Evolutionary conservation across 768 basidiomycete species (phyloP), one percentile per base, ranked within the genome.

Genomic region (Rhodotorula paludigena): DNA sequence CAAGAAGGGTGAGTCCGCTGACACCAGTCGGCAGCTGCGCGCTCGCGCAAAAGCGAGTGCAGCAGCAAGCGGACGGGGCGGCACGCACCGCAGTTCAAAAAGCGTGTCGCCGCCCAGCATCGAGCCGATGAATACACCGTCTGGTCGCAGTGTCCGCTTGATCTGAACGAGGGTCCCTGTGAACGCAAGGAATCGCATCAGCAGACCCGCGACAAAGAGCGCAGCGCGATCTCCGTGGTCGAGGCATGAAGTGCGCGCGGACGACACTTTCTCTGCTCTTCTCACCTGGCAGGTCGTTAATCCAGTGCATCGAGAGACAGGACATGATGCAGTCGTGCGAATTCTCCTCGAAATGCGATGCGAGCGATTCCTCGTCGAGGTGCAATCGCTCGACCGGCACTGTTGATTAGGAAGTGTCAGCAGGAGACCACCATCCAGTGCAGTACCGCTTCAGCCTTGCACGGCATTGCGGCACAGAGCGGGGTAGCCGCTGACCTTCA

Each of bases 101-200:
- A 99, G 81, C 0, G 92, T 93, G 66, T 98, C 96, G 4, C 96
- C 93, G 23, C 96, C 96, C 63, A 97, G 85, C 82, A 98, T 87
- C 23, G 93, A 91, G 21, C 88, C 93, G 25, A 99, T 82, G 76
- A 99, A 98, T 38, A 97, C 84, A 4, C 94, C 96, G 77, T 98
- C 94, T 0, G 93, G 90, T 73, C 85, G 82, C 20, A 99, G 79
- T 3, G 86, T 85, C 78, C 90, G 86, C 71, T 84, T 85, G 63
- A 96, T 90, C 76, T 98, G 96, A 15, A 90, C 82, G 18, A 99
- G 82, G 0, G 86, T 81, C 12, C 91, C 92, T 93, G 57, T 21
- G 57, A 18, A 28, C 2, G 36, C 25, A 10, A 51, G n/a, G 36
- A 23, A 36, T 41, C 47, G 33, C 33, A 45, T 41, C 41, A 41